Evolutionary conservation across 176 grass and related monocot species (phyloP), one percentile per base, ranked within the genome.

Genomic region (Eragrostis curvula): DNA sequence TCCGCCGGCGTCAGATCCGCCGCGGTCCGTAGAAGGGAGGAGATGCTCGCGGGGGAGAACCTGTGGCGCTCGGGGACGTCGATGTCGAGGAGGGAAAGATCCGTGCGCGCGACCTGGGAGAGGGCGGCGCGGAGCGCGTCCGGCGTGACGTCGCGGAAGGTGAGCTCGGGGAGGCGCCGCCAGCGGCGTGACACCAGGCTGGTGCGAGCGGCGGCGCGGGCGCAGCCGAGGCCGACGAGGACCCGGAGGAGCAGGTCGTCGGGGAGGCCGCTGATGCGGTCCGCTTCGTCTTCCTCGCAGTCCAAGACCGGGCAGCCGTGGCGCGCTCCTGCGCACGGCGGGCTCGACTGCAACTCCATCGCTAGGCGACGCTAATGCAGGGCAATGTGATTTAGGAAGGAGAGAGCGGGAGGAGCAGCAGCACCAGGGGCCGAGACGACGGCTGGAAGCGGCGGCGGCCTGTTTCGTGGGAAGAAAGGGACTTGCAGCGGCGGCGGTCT

Each of bases 81-180:
- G 18, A 83, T 53, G 11, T 83, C 70, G n/a, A 83, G 80, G 52
- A 83, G 4, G 58, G 70, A 74, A 44, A 66, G 30, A 17, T 62
- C 46, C 14, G 45, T 46, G 30, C 39, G 10, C 3, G 71, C 46
- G 46, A 44, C 47, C 70, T 74, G 70, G 46, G 28, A 7, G 57
- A 83, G 81, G 15, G 81, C 81, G 47, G 58, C 15, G 30, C 12
- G 13, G 46, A 83, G 45, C 1, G 58, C 58, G 14, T 20, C 57
- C 12, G 46, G 57, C n/a, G 58, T 21, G 44, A 83, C 5, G 51
- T 25, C 58, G 70, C 30, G 57, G 81, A 74, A 73, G 45, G 9
- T 39, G 18, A 56, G 11, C 47, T 49, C 47, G 2, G 12, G 14
- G 48, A 50, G 48, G 15, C 11, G 15, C 49, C 3, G 15, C 15